Conservation (phyloP, 257 asterid species). For the Voacanga thouarsii region DNA sequence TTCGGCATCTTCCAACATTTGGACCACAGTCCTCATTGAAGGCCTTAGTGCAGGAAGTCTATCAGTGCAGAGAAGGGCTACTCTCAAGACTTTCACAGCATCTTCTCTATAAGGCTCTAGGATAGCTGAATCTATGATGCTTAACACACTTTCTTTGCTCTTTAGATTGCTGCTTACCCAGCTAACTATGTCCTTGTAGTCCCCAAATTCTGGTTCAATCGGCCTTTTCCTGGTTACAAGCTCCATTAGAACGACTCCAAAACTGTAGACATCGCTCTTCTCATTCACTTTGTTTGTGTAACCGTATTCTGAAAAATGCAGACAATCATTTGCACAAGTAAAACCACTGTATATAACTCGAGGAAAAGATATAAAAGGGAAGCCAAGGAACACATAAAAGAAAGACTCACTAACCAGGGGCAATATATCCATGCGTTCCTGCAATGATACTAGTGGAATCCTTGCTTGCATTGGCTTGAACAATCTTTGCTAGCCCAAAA, state of each 20-base stretch:
- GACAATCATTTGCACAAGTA: neutral
- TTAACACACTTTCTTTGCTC: conserved; percentile 53
- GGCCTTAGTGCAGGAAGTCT: conserved; percentile 76
- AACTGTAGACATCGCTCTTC: conserved; percentile 87
- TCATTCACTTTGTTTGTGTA: conserved; percentile 70
- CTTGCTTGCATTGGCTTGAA: conserved; percentile 33
- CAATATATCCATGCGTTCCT: conserved; percentile 90
- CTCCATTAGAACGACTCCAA: conserved; percentile 93
- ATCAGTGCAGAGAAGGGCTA: conserved; percentile 79
- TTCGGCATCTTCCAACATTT: conserved; percentile 69
- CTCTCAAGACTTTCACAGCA: conserved; percentile 63
- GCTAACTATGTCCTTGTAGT: conserved; percentile 62
- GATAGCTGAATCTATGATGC: conserved; percentile 58
- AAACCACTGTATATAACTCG: neutral
- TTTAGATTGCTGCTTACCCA: conserved; percentile 74
- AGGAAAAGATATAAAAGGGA: neutral
- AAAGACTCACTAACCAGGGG: conserved; percentile 61
- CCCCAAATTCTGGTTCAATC: conserved; percentile 77
- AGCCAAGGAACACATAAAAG: neutral
- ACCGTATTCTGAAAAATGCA: conserved; percentile 59
- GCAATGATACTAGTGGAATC: conserved; percentile 75
- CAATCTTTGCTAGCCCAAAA: conserved; percentile 81
- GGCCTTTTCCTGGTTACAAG: conserved; percentile 84
- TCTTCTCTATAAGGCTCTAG: conserved; percentile 48
- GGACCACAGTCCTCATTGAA: conserved; percentile 78